Evolutionary conservation across 2,329 filamentous ascomycete genomes (phyloP), one percentile per base, ranked within the genome.

Genomic region (Myriangium duriaei): DNA sequence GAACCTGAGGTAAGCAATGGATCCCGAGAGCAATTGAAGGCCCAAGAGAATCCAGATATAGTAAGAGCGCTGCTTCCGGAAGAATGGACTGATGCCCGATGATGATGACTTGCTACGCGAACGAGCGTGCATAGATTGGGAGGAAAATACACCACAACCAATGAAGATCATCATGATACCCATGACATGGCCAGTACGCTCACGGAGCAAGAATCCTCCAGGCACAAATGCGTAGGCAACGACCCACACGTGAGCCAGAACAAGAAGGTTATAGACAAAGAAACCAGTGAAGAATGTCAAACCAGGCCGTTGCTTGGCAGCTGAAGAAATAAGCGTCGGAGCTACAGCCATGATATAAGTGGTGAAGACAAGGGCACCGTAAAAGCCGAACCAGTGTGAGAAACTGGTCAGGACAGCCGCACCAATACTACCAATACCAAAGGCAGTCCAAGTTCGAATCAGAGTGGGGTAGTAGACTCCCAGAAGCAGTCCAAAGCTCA

Each of bases 161-260:
- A 98, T 79, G 42, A 79, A 68, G 2, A 85, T 57, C 82, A 96
- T 93, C 53, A 74, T 93, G 5, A 73, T 74, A 4, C 75, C 72
- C 85, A 96, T 93, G 52, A 98, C 72, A 82, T 87, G 95, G 56
- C 96, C 88, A 1, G 87, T 98, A 54, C 79, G 87, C 58, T 98
- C 91, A 31, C 91, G 79, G 30, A 98, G 82, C 1, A 94, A 71
- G 3, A 85, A 85, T 2, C 91, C 91, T 36, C 91, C 91, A 2
- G 91, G 91, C 3, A 98, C 91, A 50, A 98, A 98, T 10, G 91
- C 91, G 52, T 98, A 98, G 2, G 91, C 91, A 9, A 98, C 91
- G 24, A 95, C 82, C 91, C 91, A 98, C 39, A 95, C 86, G 54
- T 96, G 88, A 67, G 94, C 94, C n/a, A 98, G 72, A 4, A 95